phyloP scores from a whole-genome alignment of 352 stramenopile genomes.

The Phytophthora kernoviae region DNA sequence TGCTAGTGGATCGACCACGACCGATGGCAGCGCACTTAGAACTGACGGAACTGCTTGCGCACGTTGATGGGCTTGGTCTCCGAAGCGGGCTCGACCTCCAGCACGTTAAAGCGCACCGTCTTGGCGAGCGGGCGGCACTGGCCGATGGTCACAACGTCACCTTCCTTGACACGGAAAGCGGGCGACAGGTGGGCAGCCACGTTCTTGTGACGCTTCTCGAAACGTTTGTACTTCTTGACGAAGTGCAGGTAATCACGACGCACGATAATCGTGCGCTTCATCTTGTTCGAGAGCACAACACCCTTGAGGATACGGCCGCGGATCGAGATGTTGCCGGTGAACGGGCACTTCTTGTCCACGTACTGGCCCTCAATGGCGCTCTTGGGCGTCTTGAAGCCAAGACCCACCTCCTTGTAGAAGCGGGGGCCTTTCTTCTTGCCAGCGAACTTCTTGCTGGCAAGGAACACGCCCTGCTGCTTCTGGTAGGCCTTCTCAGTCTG shows the following conservation, averaged over 20 bases:
- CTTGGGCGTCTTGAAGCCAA: slow-evolving; percentile 99
- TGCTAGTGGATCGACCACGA: too few species aligned
- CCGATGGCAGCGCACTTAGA: slow-evolving; percentile 70
- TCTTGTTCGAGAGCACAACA: slow-evolving; percentile 99
- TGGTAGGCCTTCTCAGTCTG: slow-evolving; percentile 99
- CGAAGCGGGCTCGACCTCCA: slow-evolving; percentile 95
- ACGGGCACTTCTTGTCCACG: slow-evolving; percentile 99
- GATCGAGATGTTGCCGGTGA: slow-evolving; percentile 99
- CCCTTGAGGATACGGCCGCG: slow-evolving; percentile 98
- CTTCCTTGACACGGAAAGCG: slow-evolving; percentile 98
- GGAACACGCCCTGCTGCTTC: slow-evolving; percentile 99
- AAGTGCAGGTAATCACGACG: slow-evolving; percentile 99
- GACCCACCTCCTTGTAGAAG: slow-evolving; percentile 97
- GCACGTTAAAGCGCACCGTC: slow-evolving; percentile 99
- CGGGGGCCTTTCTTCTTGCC: slow-evolving; percentile 95
- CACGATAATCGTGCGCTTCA: slow-evolving; percentile 99
- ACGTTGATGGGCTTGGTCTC: slow-evolving; percentile 97
- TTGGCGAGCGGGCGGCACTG: slow-evolving; percentile 99
- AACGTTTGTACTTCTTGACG: slow-evolving; percentile 99
- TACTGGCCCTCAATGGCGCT: slow-evolving; percentile 95
- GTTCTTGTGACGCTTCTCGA: slow-evolving; percentile 99
- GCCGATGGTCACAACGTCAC: slow-evolving; percentile 99
- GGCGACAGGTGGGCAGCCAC: slow-evolving; percentile 98
- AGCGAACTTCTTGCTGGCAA: slow-evolving; percentile 96
- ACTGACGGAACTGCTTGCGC: slow-evolving; percentile 99